Base-by-base conservation (phyloP, 257 asterid species). In the Anisodus acutangulus region DNA sequence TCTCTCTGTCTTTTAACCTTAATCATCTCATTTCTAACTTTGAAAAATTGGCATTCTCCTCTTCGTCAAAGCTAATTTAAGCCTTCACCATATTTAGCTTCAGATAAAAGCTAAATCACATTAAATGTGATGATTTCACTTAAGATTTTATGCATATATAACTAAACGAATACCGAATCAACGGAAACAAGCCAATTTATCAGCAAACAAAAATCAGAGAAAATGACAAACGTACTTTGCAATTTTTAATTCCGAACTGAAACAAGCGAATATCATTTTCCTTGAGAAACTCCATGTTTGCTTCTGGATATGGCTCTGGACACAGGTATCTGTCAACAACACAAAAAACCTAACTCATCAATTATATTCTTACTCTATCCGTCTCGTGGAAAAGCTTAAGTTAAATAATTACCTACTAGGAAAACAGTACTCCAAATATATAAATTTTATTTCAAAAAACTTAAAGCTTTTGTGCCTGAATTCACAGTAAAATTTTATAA, bases 221-320 rank as follows among this genome's bases (percentile, higher is more conserved):
- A 6, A 63, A 22, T 11, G 53, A 15, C 22, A 11, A 62, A 9
- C 94, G 86, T 88, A 94, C 98, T 87, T 94, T 93, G 51, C 87
- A 80, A 71, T 96, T 96, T 59, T 94, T 97, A 64, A 94, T 93
- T 84, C 97, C 98, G 82, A 94, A 94, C 85, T 94, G 97, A 87
- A 88, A 94, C 45, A 93, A 87, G 85, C 84, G 88, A 86, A 93
- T 93, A 86, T 93, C 93, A 82, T 94, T 91, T 67, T 88, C 87
- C 88, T 86, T 90, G 57, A 94, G 88, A 89, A 94, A 94, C 88
- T 93, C 94, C 81, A 91, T 70, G 79, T 94, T 94, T 41, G 91
- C 85, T 57, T 90, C 91, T 1, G 97, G 97, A 85, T 93, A 94
- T 17, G 95, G 93, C 90, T 93, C 98, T 11, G 97, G 94, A 58